A percentile compares a stretch with the other conserved stretches of the same genome.
phyloP scores from a whole-genome alignment of 768 basidiomycete species.

The Macrolepiota albuminosa region DNA sequence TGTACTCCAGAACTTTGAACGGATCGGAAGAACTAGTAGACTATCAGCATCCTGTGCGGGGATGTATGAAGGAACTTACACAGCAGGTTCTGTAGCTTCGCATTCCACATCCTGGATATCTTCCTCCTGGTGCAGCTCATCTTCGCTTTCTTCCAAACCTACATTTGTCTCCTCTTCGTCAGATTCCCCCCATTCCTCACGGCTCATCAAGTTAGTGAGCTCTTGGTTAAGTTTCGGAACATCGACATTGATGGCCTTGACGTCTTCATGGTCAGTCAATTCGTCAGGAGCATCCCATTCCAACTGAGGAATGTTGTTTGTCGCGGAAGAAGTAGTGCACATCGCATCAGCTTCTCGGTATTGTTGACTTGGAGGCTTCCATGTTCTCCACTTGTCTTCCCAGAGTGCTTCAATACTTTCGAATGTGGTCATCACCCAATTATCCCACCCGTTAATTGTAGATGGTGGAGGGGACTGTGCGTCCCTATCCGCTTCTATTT shows the following conservation, averaged over 20 bases:
- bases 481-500: constrained; percentile 47
- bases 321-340: background rate
- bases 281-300: constrained; percentile 6
- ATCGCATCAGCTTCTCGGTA: background rate
- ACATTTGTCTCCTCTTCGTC: constrained; percentile 18
- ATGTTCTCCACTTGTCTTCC: constrained; percentile 56
- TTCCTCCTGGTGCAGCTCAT: constrained; percentile 22
- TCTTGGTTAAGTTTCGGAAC: constrained; percentile 48
- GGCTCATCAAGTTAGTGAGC: constrained; percentile 31
- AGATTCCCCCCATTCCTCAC: constrained; percentile 23
- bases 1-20: constrained; percentile 3
- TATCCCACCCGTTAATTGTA: constrained; percentile 50
- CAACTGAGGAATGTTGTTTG: background rate
- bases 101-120: constrained; percentile 17
- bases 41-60: background rate
- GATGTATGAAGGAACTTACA: background rate
- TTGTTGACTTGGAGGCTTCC: constrained; percentile 40
- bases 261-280: constrained; percentile 11
- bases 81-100: background rate
- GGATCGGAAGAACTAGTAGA: constrained; percentile 7
- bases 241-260: constrained; percentile 42
- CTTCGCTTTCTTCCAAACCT: constrained; percentile 21
- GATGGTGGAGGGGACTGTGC: constrained; percentile 10
- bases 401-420: constrained; percentile 88
- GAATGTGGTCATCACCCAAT: constrained; percentile 81